These are phyloP conservation scores for Uronychia setigera DNA, from an alignment of 73 alveolate species.

Conservation along the genomic window DNA sequence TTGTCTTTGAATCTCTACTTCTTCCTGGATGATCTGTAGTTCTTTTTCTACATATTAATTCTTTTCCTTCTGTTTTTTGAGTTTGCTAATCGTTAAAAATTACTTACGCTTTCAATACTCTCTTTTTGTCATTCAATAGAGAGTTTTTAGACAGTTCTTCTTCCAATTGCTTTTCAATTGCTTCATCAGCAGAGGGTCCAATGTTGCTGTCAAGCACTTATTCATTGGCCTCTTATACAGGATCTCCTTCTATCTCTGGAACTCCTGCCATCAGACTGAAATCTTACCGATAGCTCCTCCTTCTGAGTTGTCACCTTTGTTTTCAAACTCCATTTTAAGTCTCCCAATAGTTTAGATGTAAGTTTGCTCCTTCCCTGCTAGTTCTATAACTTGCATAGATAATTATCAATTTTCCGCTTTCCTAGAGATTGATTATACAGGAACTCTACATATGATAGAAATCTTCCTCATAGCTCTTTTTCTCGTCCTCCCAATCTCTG, in stretches of 20 bases:
- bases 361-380: background rate
- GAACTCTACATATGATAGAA: too few species aligned
- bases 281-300: too few species aligned
- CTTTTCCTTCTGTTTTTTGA: background rate
- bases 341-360: background rate
- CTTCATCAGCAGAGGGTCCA: background rate
- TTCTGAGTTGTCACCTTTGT: background rate
- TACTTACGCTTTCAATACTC: background rate
- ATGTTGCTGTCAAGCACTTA: background rate
- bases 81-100: background rate
- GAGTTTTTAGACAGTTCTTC: background rate
- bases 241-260: too few species aligned
- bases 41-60: background rate
- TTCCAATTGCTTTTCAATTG: conserved; percentile 17
- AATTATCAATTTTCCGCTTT: background rate
- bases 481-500: too few species aligned
- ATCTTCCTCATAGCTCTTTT: too few species aligned
- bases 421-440: too few species aligned
- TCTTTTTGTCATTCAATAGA: background rate
- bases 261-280: too few species aligned
- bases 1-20: background rate
- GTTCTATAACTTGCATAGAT: background rate
- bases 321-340: background rate
- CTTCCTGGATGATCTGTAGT: background rate
- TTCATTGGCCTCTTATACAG: background rate